Percentiles rank a stretch among this genome's conserved stretches.
Evolutionary conservation across 2,329 filamentous ascomycete genomes (phyloP).

Genomic region (Gliomastix tumulicola): DNA sequence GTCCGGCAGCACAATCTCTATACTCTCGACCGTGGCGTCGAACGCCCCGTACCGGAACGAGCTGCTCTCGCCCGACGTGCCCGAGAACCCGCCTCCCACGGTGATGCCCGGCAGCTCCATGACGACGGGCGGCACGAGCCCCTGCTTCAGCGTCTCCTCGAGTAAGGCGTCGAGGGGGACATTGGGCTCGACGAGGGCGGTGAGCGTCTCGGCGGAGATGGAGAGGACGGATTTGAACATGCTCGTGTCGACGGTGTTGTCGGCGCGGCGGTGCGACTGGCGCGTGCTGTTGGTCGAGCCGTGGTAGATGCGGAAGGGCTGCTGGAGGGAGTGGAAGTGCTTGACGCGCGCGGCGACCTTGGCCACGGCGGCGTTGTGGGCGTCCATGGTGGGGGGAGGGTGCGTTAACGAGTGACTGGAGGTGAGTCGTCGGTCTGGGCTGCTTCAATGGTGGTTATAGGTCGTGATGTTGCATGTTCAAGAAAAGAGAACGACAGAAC

Average conservation of each 20-base stretch:
- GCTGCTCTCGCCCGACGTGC: conserved; percentile 61
- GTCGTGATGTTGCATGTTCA: no score
- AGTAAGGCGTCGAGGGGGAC: conserved; percentile 62
- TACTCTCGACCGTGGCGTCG: conserved; percentile 50
- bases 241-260: conserved; percentile 62
- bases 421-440: no score
- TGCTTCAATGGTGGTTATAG: no score
- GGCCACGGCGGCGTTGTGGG: conserved; percentile 35
- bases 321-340: conserved; percentile 31
- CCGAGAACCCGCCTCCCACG: conserved; percentile 60
- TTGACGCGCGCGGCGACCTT: conserved; percentile 33
- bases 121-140: conserved; percentile 57
- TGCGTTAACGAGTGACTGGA: no score
- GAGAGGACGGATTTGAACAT: conserved; percentile 53
- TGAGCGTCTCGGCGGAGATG: conserved; percentile 45
- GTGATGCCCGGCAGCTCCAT: conserved; percentile 72
- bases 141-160: conserved; percentile 45
- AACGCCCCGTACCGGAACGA: conserved; percentile 63
- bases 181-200: conserved; percentile 62
- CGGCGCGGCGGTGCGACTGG: conserved; percentile 36
- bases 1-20: conserved; percentile 59
- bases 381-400: conserved; percentile 29
- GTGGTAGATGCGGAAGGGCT: conserved; percentile 68
- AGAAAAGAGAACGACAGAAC: no score
- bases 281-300: conserved; percentile 74